phyloP scores from a whole-genome alignment of 2,329 filamentous ascomycete genomes.

The Aspergillus sclerotialis region DNA sequence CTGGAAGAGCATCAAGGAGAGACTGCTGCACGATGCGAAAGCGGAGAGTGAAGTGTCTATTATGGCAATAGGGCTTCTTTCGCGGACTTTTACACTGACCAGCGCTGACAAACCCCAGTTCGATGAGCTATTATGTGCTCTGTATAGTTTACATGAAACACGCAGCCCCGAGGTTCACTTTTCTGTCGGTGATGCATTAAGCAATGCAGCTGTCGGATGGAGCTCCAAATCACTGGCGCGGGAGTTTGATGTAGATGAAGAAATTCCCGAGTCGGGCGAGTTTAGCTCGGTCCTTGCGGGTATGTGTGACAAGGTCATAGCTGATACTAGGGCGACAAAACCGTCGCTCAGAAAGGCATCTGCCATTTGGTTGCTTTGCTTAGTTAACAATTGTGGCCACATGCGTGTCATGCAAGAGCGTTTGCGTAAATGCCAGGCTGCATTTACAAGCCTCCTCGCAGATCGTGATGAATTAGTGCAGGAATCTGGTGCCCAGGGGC shows the following conservation, averaged over 20 bases:
- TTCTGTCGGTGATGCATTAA: conserved; percentile 79
- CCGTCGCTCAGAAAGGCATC: conserved; percentile 86
- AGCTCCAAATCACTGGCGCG: conserved; percentile 70
- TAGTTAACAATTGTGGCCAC: conserved; percentile 85
- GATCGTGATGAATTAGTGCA: conserved; percentile 92
- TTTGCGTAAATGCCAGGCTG: conserved; percentile 71
- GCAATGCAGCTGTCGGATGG: conserved; percentile 73
- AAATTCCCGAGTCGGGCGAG: conserved; percentile 33
- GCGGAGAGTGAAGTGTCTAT: conserved; percentile 78
- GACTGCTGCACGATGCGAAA: conserved; percentile 63
- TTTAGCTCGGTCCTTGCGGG: conserved; percentile 39
- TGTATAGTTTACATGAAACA: conserved; percentile 75
- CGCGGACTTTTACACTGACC: conserved; percentile 44
- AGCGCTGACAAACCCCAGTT: conserved; percentile 25
- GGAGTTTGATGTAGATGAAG: conserved; percentile 64
- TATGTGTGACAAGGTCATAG: conserved; percentile 65
- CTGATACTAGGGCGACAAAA: conserved; percentile 75
- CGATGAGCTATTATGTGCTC: conserved; percentile 53
- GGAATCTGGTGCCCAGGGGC: conserved; percentile 83
- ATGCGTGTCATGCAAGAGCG: conserved; percentile 65
- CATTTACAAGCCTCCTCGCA: conserved; percentile 80
- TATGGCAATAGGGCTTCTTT: conserved; percentile 68
- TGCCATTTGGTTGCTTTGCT: conserved; percentile 87
- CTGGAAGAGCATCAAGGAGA: conserved; percentile 49
- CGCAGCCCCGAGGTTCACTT: conserved; percentile 86